These are phyloP conservation scores for Plectosphaerella sp. DNA, from an alignment of 2,329 filamentous ascomycete genomes.

Conservation along the genomic window DNA sequence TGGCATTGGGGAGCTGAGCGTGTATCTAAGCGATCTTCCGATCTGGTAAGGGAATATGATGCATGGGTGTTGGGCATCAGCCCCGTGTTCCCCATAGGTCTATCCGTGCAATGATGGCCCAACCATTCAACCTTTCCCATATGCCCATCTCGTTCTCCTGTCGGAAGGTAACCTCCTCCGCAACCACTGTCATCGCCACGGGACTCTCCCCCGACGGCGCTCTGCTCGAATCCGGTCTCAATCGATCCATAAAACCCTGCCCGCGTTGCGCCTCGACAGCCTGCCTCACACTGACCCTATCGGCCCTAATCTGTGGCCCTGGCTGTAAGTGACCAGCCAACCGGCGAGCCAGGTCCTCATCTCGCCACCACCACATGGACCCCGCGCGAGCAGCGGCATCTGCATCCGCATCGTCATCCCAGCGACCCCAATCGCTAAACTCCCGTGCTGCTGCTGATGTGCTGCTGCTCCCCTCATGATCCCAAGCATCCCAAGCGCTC, in stretches of 20 bases:
- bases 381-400: neutral
- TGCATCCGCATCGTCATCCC: constrained; percentile 15
- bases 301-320: constrained; percentile 13
- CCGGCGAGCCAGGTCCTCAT: constrained; percentile 40
- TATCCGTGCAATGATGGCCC: constrained; percentile 42
- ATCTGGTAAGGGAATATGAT: neutral
- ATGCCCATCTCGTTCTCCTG: constrained; percentile 46
- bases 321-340: constrained; percentile 40
- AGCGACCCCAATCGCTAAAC: constrained; percentile 44
- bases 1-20: neutral
- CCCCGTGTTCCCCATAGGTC: constrained; percentile 7
- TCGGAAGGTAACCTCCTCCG: constrained; percentile 47
- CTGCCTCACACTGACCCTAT: constrained; percentile 22
- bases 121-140: constrained; percentile 46
- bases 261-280: constrained; percentile 24
- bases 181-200: constrained; percentile 34
- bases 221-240: neutral
- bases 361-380: constrained; percentile 38
- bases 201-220: neutral
- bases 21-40: neutral
- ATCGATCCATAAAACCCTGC: constrained; percentile 8
- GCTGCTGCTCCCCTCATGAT: neutral
- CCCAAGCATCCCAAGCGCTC: too few relatives aligned
- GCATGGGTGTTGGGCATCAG: neutral
- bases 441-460: constrained; percentile 10